Evolutionary conservation across 495 filamentous ascomycete genomes (phyloP).

Genomic region (Aspergillus ostianus): DNA sequence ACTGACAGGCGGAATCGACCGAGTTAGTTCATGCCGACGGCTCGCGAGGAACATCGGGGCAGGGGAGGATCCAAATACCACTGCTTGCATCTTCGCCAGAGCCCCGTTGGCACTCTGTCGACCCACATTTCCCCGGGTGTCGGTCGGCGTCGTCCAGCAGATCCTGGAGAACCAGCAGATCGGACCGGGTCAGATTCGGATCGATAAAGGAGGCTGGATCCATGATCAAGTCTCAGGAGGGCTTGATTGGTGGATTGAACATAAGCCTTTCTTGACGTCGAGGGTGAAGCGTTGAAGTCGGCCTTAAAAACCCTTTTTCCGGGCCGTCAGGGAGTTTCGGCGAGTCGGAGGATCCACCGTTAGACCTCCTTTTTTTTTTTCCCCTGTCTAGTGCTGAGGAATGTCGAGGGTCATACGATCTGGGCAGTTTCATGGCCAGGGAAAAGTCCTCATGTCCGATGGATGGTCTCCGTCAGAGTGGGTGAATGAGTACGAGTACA

Average conservation of each 20-base stretch:
- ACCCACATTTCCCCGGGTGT: conserved; percentile 4
- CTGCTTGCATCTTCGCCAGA: conserved; percentile 14
- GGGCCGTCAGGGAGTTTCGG: too few relatives aligned
- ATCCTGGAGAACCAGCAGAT: conserved; percentile 49
- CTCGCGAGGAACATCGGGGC: conserved; percentile 5
- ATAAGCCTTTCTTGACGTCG: neutral
- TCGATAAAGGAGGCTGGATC: conserved; percentile 41
- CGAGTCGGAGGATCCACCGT: too few relatives aligned
- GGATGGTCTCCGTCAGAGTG: too few relatives aligned
- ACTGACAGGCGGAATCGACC: conserved; percentile 15
- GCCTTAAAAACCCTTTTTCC: neutral
- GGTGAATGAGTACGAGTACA: too few relatives aligned
- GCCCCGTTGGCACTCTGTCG: neutral
- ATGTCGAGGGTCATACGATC: too few relatives aligned
- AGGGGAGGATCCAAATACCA: conserved; percentile 1
- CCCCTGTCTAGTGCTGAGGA: too few relatives aligned
- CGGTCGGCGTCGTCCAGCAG: conserved; percentile 34
- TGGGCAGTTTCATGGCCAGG: too few relatives aligned
- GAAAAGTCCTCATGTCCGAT: too few relatives aligned
- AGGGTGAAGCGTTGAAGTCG: neutral
- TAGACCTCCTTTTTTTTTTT: neutral
- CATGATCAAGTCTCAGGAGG: conserved; percentile 14
- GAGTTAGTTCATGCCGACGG: too few relatives aligned
- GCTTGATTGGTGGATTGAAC: neutral
- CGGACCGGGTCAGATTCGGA: conserved; percentile 49